These are phyloP conservation scores for Cystobasidium pallidum DNA, from an alignment of 1,284 basidiomycete genomes.

Conservation along the genomic window DNA sequence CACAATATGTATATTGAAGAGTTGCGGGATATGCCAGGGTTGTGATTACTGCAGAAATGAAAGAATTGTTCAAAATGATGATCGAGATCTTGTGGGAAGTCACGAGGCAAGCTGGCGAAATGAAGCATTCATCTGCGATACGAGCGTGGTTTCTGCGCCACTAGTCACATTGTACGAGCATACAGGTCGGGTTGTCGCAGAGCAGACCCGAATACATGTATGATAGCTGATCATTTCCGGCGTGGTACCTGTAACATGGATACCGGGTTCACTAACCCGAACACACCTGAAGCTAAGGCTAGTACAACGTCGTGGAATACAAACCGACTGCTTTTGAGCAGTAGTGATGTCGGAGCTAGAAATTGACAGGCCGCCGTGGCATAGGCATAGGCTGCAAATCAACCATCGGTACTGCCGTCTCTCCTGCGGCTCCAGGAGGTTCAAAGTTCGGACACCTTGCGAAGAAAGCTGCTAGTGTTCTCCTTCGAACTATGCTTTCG, in stretches of 20 bases:
- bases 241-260: too few species aligned
- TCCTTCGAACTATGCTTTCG: slow-evolving; percentile 38
- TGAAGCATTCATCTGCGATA: slow-evolving; percentile 2
- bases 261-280: too few species aligned
- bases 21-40: not conserved
- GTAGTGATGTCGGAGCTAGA: too few species aligned
- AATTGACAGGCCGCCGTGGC: slow-evolving; percentile 30
- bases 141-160: too few species aligned
- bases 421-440: slow-evolving; percentile 26
- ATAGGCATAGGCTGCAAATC: slow-evolving; percentile 39
- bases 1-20: not conserved
- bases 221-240: too few species aligned
- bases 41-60: not conserved
- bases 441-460: slow-evolving; percentile 41
- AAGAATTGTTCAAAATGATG: slow-evolving; percentile 12
- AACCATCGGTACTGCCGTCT: slow-evolving; percentile 29
- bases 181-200: too few species aligned
- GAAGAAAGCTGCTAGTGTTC: slow-evolving; percentile 42
- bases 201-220: too few species aligned
- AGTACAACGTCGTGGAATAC: not conserved
- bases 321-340: too few species aligned
- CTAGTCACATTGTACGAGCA: too few species aligned
- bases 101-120: not conserved
- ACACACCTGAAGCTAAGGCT: not conserved
- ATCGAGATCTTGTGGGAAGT: slow-evolving; percentile 15